Percentiles rank a stretch among this genome's conserved stretches.
phyloP scores from a whole-genome alignment of 768 basidiomycete genomes.

The Mycena kentingensis region DNA sequence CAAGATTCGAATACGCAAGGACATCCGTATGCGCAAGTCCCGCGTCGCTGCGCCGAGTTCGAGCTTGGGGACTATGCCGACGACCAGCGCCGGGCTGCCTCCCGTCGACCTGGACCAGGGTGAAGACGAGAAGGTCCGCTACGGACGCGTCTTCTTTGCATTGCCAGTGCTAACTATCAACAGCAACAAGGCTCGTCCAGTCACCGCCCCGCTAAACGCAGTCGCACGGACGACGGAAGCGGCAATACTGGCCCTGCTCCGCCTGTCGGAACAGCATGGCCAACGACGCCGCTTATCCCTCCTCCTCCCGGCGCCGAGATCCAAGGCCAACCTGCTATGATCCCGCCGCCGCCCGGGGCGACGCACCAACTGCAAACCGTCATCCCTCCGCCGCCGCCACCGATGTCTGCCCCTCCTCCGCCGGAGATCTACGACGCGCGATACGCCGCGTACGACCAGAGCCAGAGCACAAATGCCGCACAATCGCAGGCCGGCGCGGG shows the following conservation, averaged over 20 bases:
- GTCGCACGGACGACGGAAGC: conserved; percentile 35
- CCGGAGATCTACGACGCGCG: background rate
- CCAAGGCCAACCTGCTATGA: conserved; percentile 10
- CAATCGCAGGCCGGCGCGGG: too few species aligned
- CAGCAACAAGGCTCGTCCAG: conserved; percentile 6
- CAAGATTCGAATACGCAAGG: conserved; percentile 92
- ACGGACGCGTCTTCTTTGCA: conserved; percentile 1
- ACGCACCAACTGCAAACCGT: background rate
- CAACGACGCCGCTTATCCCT: conserved; percentile 19
- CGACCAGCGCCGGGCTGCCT: too few species aligned
- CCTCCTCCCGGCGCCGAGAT: conserved; percentile 25
- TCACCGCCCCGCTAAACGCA: conserved; percentile 38
- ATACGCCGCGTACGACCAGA: conserved; percentile 1
- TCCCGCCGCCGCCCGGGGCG: too few species aligned
- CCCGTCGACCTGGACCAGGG: conserved; percentile 16
- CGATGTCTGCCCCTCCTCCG: background rate
- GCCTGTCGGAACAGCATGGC: conserved; percentile 22
- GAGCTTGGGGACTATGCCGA: conserved; percentile 13
- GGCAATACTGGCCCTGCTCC: conserved; percentile 27
- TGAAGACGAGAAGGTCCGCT: conserved; percentile 11
- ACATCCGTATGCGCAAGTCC: conserved; percentile 81
- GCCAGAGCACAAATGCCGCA: too few species aligned
- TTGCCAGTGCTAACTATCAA: conserved; percentile 19
- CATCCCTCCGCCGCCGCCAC: background rate
- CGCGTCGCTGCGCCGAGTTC: conserved; percentile 42